Evolutionary conservation across 2,329 filamentous ascomycete species (phyloP).

Genomic region (Cercospora sp.): DNA sequence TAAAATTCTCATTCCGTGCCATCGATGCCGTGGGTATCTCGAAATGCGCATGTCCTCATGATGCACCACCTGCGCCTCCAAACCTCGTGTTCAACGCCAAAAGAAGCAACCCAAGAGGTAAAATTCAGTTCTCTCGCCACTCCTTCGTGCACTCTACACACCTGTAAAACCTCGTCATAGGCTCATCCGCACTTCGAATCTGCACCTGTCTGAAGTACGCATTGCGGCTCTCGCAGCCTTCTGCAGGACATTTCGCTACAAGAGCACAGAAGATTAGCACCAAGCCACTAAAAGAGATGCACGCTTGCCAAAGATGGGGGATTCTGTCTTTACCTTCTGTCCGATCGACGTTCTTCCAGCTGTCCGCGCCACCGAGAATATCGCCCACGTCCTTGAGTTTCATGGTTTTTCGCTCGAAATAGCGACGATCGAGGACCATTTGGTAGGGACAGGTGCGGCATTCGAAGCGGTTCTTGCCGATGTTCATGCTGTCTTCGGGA

Average conservation of each 20-base stretch:
- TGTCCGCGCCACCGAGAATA: slow-evolving; percentile 82
- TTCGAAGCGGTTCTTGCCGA: slow-evolving; percentile 75
- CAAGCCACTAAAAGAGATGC: too few relatives aligned
- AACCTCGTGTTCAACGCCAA: neutral
- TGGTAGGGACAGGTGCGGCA: slow-evolving; percentile 95
- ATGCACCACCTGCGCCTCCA: neutral
- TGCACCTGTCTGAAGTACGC: slow-evolving; percentile 97
- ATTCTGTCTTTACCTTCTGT: slow-evolving; percentile 59
- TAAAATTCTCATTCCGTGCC: neutral
- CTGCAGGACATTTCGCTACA: slow-evolving; percentile 75
- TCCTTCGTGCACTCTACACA: slow-evolving; percentile 48
- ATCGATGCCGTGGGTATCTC: slow-evolving; percentile 7
- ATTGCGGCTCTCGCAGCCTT: slow-evolving; percentile 75
- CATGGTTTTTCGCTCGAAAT: slow-evolving; percentile 78
- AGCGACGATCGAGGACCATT: slow-evolving; percentile 73
- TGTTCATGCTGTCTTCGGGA: slow-evolving; percentile 42
- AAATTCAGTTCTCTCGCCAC: slow-evolving; percentile 45
- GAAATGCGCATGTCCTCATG: slow-evolving; percentile 1
- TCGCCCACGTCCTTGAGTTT: slow-evolving; percentile 85
- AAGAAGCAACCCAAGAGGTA: neutral
- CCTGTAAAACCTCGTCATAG: slow-evolving; percentile 95
- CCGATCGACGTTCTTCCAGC: slow-evolving; percentile 91
- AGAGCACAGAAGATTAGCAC: neutral
- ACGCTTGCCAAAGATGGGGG: too few relatives aligned
- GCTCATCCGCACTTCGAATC: slow-evolving; percentile 96